Base-by-base conservation (phyloP, 306 rosid species). In the Glycine soja region DNA sequence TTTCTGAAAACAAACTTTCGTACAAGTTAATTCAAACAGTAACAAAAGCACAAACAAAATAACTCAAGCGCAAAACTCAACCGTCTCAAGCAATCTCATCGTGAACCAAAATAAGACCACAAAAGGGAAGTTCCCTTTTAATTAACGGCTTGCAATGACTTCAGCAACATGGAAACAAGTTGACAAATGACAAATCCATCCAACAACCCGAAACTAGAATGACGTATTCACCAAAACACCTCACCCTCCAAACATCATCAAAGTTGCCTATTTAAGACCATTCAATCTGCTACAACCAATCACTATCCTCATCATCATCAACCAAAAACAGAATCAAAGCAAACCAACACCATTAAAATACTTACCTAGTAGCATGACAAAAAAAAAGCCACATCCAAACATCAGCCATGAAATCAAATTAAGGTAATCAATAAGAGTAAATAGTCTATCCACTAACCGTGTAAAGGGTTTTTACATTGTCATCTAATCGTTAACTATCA, bases 71-170 rank as follows among this genome's bases (percentile, higher is more conserved):
- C 8, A 68, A 74, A 73, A 59, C 38, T 75, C 19, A 71, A 83
- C 43, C 80, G 54, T 63, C 54, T 82, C 62, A 74, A 67, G 82
- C 65, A 86, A 68, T 74, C 24, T 45, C 67, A 36, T 77, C 42
- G 46, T 65, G 61, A 82, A 65, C 30, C 73, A 79, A 64, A 75
- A 63, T 65, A 83, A 5, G 61, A 76, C 82, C 65, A 65, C 72
- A 83, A 32, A 65, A 63, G 70, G 72, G 3, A 86, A 76, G 38
- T 53, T 52, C 81, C 82, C 75, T 70, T 53, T 7, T 24, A 74
- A 42, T 65, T 72, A 48, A 50, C 50, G 14, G n/a, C 71, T 34
- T 51, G 36, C 72, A 24, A 24, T 24, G 30, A 24, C 30, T 50
- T 36, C 50, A 43, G 61, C 75, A 46, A 72, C 30, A 64, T 18